phyloP scores from a whole-genome alignment of 768 basidiomycete genomes.

The Suillus spraguei region DNA sequence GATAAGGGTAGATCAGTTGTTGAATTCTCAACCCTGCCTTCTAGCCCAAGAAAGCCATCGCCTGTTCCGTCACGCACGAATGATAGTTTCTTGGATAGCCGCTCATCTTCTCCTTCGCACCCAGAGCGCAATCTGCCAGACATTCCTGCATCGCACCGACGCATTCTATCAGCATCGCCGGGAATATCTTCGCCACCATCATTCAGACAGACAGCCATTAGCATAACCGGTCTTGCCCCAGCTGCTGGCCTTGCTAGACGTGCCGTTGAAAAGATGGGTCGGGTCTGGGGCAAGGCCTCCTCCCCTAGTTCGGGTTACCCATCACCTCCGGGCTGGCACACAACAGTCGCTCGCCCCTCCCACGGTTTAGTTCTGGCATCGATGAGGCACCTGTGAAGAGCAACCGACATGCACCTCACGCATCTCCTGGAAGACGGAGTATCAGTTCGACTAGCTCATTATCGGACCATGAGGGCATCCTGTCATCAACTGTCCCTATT shows the following conservation, averaged over 20 bases:
- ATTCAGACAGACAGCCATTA: conserved; percentile 68
- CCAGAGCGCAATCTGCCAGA: conserved; percentile 33
- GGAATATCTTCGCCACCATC: conserved; percentile 30
- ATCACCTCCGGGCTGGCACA: conserved; percentile 46
- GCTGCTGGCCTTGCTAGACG: conserved; percentile 76
- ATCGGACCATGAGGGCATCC: conserved; percentile 47
- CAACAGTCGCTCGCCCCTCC: conserved; percentile 34
- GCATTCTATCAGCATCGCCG: conserved; percentile 12
- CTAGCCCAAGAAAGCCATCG: conserved; percentile 25
- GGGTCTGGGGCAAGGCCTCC: conserved; percentile 52
- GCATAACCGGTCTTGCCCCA: conserved; percentile 71
- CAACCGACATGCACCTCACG: conserved; percentile 55
- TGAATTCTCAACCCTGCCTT: conserved; percentile 38
- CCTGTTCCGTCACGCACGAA: conserved; percentile 27
- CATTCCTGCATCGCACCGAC: conserved; percentile 27
- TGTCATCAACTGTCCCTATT: conserved; percentile 44
- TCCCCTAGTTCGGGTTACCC: conserved; percentile 46
- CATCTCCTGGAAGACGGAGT: conserved; percentile 61
- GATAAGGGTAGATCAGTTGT: conserved; percentile 42
- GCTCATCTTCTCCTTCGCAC: conserved; percentile 26
- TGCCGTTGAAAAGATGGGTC: conserved; percentile 77
- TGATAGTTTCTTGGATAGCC: conserved; percentile 36
- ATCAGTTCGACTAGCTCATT: conserved; percentile 53
- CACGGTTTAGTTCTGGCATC: conserved; percentile 43
- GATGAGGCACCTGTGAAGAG: conserved; percentile 26